Conservation (phyloP, 768 basidiomycete genomes). For the Psilocybe tampanensis region DNA sequence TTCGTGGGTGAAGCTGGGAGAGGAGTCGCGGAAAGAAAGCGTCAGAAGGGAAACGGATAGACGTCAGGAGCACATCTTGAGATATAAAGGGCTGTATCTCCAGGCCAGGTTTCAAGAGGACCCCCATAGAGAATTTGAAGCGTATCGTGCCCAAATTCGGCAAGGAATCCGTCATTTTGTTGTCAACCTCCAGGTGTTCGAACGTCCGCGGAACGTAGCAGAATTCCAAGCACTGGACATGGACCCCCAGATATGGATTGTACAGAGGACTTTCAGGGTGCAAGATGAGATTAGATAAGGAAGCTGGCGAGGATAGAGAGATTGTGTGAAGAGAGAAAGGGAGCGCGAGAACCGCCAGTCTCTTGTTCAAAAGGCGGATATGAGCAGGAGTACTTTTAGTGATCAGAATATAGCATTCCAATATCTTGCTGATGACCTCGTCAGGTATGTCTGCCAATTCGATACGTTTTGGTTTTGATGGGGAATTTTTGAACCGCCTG, state of each 20-base stretch:
- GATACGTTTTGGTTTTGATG: not conserved
- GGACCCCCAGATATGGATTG: slow-evolving; percentile 7
- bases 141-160: slow-evolving; percentile 19
- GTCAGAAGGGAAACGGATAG: not conserved
- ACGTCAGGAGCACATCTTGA: slow-evolving; percentile 13
- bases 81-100: slow-evolving; percentile 6
- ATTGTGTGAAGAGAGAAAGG: slow-evolving; percentile 16
- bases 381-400: not conserved
- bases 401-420: slow-evolving; percentile 3
- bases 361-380: slow-evolving; percentile 20
- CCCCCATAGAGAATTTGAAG: slow-evolving; percentile 18
- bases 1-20: slow-evolving; percentile 16
- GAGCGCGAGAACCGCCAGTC: slow-evolving; percentile 16
- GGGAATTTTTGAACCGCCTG: not conserved
- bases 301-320: slow-evolving; percentile 13
- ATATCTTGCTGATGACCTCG: slow-evolving; percentile 9
- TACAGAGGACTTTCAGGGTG: slow-evolving; percentile 19
- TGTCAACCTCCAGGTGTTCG: slow-evolving; percentile 6
- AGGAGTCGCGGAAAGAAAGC: slow-evolving; percentile 15
- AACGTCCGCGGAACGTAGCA: slow-evolving; percentile 10
- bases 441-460: slow-evolving; percentile 9
- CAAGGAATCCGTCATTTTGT: not conserved
- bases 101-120: slow-evolving; percentile 1
- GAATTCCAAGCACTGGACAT: slow-evolving; percentile 19
- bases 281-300: slow-evolving; percentile 8